Percentiles rank a stretch among this genome's conserved stretches.
phyloP scores from a whole-genome alignment of 1,284 basidiomycete genomes.

The Rhizopogon hawkerae region DNA sequence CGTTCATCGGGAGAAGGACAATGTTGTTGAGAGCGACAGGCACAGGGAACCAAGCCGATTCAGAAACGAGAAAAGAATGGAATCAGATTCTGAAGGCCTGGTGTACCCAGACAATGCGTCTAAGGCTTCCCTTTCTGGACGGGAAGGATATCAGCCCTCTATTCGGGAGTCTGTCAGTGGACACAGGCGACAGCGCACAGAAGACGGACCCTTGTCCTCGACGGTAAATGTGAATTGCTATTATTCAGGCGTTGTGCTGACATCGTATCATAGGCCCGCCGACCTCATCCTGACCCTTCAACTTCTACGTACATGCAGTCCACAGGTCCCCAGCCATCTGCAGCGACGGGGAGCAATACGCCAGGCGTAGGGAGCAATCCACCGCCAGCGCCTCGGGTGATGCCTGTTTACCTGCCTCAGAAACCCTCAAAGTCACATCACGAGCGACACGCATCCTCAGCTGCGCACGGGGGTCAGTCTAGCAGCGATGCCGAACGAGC shows the following conservation, averaged over 20 bases:
- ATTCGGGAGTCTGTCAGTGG: constrained; percentile 19
- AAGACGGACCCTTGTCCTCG: constrained; percentile 21
- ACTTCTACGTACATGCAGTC: constrained; percentile 16
- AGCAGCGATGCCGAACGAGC: constrained; percentile 25
- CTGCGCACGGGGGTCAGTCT: constrained; percentile 25
- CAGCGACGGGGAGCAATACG: constrained; percentile 11
- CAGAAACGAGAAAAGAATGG: constrained; percentile 25
- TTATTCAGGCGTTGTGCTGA: constrained; percentile 15
- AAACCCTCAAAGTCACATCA: constrained; percentile 27
- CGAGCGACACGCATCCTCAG: constrained; percentile 19
- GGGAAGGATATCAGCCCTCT: constrained; percentile 18
- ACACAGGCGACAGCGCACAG: constrained; percentile 27
- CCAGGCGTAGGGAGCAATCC: constrained; percentile 22
- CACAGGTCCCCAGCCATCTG: constrained; percentile 16
- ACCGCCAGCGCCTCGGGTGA: constrained; percentile 30
- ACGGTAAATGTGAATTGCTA: constrained; percentile 16
- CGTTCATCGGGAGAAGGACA: constrained; percentile 26
- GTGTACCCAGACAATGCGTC: constrained; percentile 23
- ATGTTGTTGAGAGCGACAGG: constrained; percentile 15
- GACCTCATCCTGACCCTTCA: constrained; percentile 22
- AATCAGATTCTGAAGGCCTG: constrained; percentile 23
- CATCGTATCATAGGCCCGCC: constrained; percentile 21
- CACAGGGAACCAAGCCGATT: constrained; percentile 17
- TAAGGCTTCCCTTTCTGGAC: constrained; percentile 23
- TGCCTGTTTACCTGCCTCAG: constrained; percentile 29